A percentile compares a stretch with the other conserved stretches of the same genome.
These are phyloP conservation scores for Pyrenophora seminiperda DNA, from an alignment of 2,329 filamentous ascomycete species.

Conservation along the genomic window DNA sequence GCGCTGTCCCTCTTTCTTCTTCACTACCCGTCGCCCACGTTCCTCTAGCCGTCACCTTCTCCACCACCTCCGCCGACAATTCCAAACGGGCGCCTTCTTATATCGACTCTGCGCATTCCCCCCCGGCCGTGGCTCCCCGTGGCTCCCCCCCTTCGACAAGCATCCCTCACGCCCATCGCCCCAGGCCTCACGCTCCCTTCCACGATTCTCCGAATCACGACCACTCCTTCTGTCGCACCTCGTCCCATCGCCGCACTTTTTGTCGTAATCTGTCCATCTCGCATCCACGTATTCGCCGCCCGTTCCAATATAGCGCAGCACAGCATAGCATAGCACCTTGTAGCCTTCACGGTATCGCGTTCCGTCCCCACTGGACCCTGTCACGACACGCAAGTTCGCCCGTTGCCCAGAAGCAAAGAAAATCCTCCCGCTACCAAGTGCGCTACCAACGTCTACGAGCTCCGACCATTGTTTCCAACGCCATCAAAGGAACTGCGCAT, in stretches of 20 bases:
- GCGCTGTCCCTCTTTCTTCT: conserved; percentile 20
- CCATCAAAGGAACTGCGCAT: conserved; percentile 1
- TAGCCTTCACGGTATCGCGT: conserved; percentile 10
- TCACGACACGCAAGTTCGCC: conserved; percentile 31
- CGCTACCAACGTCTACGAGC: conserved; percentile 4
- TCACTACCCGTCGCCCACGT: conserved; percentile 20
- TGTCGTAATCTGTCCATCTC: conserved; percentile 26
- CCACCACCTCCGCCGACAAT: conserved; percentile 42
- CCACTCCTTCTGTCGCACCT: conserved; percentile 36
- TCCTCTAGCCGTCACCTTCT: conserved; percentile 23
- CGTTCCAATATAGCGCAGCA: conserved; percentile 25
- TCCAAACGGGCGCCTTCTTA: conserved; percentile 40
- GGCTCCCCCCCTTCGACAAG: conserved; percentile 21
- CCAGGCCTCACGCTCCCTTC: conserved; percentile 43
- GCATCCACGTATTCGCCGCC: conserved; percentile 33
- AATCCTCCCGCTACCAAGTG: conserved; percentile 13
- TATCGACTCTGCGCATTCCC: conserved; percentile 39
- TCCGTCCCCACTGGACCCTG: conserved; percentile 17
- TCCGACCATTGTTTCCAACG: conserved; percentile 9
- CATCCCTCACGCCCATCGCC: conserved; percentile 21
- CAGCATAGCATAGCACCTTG: too few species aligned
- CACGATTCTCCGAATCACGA: conserved; percentile 45
- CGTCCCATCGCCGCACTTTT: conserved; percentile 17
- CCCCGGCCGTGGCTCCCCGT: conserved; percentile 25
- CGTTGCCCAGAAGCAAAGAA: conserved; percentile 33